phyloP scores from a whole-genome alignment of 306 rosid genomes.

The Acacia acuminata region DNA sequence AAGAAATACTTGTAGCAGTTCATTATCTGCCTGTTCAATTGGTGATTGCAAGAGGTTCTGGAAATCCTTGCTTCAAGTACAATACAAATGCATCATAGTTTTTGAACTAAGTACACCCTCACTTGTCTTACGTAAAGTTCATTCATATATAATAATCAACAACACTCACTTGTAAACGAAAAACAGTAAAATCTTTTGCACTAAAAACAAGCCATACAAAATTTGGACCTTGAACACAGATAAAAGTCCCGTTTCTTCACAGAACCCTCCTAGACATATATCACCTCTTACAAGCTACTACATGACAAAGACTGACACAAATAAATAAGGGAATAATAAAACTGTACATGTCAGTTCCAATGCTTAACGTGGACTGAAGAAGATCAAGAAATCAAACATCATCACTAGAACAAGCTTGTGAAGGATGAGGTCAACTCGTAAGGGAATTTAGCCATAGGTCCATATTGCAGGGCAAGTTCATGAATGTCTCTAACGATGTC shows the following conservation, averaged over 20 bases:
- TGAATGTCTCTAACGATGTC: conserved; percentile 88
- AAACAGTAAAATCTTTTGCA: conserved; percentile 17
- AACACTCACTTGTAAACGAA: neutral
- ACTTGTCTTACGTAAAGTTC: neutral
- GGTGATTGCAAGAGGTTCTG: neutral
- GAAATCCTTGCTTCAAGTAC: neutral
- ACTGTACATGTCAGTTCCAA: conserved; percentile 59
- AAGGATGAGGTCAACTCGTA: conserved; percentile 83
- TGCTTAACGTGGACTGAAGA: conserved; percentile 1
- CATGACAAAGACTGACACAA: conserved; percentile 49
- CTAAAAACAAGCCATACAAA: conserved; percentile 29
- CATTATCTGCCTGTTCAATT: neutral
- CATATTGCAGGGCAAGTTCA: conserved; percentile 76
- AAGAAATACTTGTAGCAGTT: neutral
- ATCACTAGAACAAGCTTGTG: conserved; percentile 59
- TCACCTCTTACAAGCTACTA: conserved; percentile 27
- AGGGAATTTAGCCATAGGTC: conserved; percentile 64
- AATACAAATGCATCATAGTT: neutral
- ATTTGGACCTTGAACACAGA: conserved; percentile 12
- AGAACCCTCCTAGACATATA: conserved; percentile 25
- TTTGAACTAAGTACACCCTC: neutral
- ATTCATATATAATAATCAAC: neutral
- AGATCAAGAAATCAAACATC: conserved; percentile 1
- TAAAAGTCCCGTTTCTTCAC: conserved; percentile 26
- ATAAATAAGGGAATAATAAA: conserved; percentile 33